phyloP scores from a whole-genome alignment of 306 rosid genomes.

The Castanopsis chinensis region DNA sequence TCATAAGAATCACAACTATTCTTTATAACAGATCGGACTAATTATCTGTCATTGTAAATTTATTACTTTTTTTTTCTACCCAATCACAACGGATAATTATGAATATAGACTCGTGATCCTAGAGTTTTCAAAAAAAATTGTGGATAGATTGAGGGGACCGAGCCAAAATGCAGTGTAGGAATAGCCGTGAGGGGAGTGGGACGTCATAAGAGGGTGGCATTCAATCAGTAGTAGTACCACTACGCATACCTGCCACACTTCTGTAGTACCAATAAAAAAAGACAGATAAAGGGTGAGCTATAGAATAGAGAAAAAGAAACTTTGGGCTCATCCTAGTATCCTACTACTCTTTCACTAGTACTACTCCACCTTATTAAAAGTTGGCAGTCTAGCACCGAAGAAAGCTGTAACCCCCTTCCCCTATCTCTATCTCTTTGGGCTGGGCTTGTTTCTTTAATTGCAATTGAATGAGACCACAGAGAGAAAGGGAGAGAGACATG shows the following conservation, averaged over 20 bases:
- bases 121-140: background rate
- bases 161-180: slow-evolving; percentile 33
- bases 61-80: too few relatives aligned
- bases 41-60: too few relatives aligned
- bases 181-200: slow-evolving; percentile 19
- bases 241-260: slow-evolving; percentile 33
- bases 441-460: slow-evolving; percentile 2
- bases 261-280: slow-evolving; percentile 29
- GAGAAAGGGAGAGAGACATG: background rate
- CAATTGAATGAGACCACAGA: background rate
- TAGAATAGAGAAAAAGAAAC: slow-evolving; percentile 17
- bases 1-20: too few relatives aligned
- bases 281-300: slow-evolving; percentile 32
- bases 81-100: too few relatives aligned
- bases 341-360: slow-evolving; percentile 12
- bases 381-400: slow-evolving; percentile 41
- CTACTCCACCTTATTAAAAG: slow-evolving; percentile 47
- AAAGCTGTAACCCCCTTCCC: slow-evolving; percentile 38
- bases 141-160: background rate
- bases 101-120: too few relatives aligned
- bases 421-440: slow-evolving; percentile 37
- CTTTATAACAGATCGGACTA: accelerated
- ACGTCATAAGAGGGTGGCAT: slow-evolving; percentile 39
- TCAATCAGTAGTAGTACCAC: background rate
- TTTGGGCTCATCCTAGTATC: slow-evolving; percentile 26